phyloP scores from a whole-genome alignment of 2,329 filamentous ascomycete genomes.

The Trichoderma polysporum region DNA sequence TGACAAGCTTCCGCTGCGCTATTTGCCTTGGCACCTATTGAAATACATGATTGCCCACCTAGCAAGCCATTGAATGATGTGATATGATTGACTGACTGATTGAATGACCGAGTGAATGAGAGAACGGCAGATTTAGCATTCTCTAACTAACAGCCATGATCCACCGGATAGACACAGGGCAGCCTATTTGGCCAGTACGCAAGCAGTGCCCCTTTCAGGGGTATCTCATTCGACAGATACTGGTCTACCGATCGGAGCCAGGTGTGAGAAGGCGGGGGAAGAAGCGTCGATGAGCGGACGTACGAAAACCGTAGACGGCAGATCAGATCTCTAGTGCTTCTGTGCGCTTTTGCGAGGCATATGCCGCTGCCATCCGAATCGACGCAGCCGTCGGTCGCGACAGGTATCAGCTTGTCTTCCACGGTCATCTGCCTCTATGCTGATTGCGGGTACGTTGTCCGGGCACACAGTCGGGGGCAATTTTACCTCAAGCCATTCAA shows the following conservation, averaged over 20 bases:
- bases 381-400: not conserved
- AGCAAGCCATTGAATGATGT: conserved; percentile 17
- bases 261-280: not conserved
- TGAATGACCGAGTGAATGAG: not conserved
- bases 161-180: not conserved
- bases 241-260: not conserved
- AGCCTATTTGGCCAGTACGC: not conserved
- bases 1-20: conserved; percentile 5
- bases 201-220: not conserved
- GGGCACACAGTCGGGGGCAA: not conserved
- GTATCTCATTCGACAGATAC: not conserved
- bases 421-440: not conserved
- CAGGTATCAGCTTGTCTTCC: not conserved
- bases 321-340: not conserved
- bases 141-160: not conserved
- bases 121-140: not conserved
- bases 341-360: not conserved
- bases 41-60: conserved; percentile 13
- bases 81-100: not conserved
- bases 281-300: not conserved
- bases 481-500: not conserved
- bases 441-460: not conserved
- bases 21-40: conserved; percentile 16
- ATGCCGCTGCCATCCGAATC: not conserved
- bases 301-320: not conserved